phyloP scores from a whole-genome alignment of 2,329 filamentous ascomycete genomes.

The Pseudocercospora macadamiae region DNA sequence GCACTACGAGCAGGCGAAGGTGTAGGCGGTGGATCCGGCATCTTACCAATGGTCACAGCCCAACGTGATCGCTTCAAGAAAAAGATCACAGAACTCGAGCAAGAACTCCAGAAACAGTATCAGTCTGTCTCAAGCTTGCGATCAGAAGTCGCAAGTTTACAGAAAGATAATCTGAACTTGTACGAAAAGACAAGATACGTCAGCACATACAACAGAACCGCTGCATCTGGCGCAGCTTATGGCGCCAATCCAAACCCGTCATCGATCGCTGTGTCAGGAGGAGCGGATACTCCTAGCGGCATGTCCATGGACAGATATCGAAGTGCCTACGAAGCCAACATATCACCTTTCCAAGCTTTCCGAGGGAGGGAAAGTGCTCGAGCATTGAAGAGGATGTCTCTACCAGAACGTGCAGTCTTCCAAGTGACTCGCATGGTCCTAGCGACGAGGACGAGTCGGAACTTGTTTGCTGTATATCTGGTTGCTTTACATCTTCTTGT shows the following conservation, averaged over 20 bases:
- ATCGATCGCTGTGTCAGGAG: slow-evolving; percentile 66
- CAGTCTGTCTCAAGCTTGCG: slow-evolving; percentile 80
- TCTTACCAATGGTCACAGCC: slow-evolving; percentile 96
- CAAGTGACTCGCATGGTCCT: slow-evolving; percentile 89
- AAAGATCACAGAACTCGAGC: slow-evolving; percentile 86
- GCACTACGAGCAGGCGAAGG: slow-evolving; percentile 66
- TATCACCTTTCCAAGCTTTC: slow-evolving; percentile 95
- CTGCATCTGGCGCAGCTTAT: slow-evolving; percentile 66
- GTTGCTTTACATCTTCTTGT: slow-evolving; percentile 85
- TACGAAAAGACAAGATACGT: slow-evolving; percentile 98
- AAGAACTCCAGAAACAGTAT: slow-evolving; percentile 84
- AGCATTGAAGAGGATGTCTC: slow-evolving; percentile 88
- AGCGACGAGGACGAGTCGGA: slow-evolving; percentile 85
- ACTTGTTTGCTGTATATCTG: slow-evolving; percentile 91
- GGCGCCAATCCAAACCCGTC: slow-evolving; percentile 71
- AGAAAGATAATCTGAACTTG: slow-evolving; percentile 92
- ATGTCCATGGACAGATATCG: slow-evolving; percentile 81
- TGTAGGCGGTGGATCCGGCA: slow-evolving; percentile 72
- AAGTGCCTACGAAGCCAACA: slow-evolving; percentile 89
- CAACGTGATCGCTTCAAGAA: slow-evolving; percentile 98
- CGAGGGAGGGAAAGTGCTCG: slow-evolving; percentile 88
- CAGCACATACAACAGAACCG: slow-evolving; percentile 82
- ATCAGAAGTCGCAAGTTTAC: slow-evolving; percentile 86
- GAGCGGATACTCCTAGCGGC: slow-evolving; percentile 60
- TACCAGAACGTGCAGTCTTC: slow-evolving; percentile 88